Percentiles rank a stretch among this genome's conserved stretches.
Conservation (phyloP, 306 rosid genomes). For the Pterocarpus macrocarpus region DNA sequence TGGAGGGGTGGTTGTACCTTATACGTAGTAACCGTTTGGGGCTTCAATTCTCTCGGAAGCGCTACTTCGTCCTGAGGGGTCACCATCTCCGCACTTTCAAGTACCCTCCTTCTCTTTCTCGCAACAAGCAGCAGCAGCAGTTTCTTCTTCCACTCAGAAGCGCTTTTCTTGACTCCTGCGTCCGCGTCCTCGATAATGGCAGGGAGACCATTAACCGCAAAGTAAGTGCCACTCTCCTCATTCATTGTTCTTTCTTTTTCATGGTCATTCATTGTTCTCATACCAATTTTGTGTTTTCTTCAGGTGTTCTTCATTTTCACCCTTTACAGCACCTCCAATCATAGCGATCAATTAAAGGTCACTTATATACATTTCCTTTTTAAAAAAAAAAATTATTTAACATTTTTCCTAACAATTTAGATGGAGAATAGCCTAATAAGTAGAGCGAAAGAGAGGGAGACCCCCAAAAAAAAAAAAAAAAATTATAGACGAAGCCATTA, state of each 20-base stretch:
- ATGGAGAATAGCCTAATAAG: background rate
- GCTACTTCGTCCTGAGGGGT: slow-evolving; percentile 73
- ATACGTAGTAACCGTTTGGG: slow-evolving; percentile 76
- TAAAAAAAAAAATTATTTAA: too few relatives aligned
- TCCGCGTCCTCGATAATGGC: slow-evolving; percentile 85
- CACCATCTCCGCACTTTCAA: slow-evolving; percentile 75
- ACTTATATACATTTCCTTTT: background rate
- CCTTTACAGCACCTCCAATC: slow-evolving; percentile 78
- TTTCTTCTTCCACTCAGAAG: slow-evolving; percentile 65
- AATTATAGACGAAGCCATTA: too few relatives aligned
- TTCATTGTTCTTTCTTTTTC: background rate
- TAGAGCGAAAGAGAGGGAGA: too few relatives aligned
- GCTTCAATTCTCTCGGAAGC: slow-evolving; percentile 74
- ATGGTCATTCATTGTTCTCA: background rate
- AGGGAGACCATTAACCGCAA: slow-evolving; percentile 83
- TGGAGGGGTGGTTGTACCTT: slow-evolving; percentile 86
- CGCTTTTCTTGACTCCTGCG: slow-evolving; percentile 80
- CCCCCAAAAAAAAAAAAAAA: too few relatives aligned
- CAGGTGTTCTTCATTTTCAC: slow-evolving; percentile 88
- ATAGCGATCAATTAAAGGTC: slow-evolving; percentile 87
- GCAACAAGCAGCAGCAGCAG: slow-evolving; percentile 51
- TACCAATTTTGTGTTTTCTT: slow-evolving; percentile 45
- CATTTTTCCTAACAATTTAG: too few relatives aligned
- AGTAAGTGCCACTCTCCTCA: slow-evolving; percentile 53
- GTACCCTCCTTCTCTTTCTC: slow-evolving; percentile 63